These are phyloP conservation scores for Phoenix dactylifera DNA, from an alignment of 176 grass and related monocot genomes.

Conservation along the genomic window DNA sequence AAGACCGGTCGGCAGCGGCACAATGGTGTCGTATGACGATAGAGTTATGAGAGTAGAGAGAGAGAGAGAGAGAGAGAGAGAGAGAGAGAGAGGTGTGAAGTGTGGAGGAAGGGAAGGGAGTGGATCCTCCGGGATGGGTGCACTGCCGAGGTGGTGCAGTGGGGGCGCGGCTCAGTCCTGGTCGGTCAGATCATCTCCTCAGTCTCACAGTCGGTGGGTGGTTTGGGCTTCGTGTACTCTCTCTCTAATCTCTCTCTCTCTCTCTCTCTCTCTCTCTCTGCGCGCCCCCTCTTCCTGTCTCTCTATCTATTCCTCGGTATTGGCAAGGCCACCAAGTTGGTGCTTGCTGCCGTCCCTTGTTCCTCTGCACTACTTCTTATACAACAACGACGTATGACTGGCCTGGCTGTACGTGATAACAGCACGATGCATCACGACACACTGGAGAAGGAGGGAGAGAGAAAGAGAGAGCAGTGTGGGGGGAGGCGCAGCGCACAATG, in stretches of 20 bases:
- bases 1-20: constrained; percentile 29
- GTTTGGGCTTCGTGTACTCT: neutral
- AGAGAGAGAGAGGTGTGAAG: too few relatives aligned
- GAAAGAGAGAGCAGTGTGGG: neutral
- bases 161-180: too few relatives aligned
- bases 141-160: neutral
- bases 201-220: too few relatives aligned
- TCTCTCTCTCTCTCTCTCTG: constrained; percentile 1
- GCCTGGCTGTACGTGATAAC: constrained; percentile 1
- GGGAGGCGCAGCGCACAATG: constrained; percentile 23
- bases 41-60: too few relatives aligned
- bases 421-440: constrained; percentile 10
- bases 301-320: too few relatives aligned
- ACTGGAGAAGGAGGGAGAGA: constrained; percentile 2
- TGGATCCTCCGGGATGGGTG: constrained; percentile 10
- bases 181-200: too few relatives aligned
- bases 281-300: neutral
- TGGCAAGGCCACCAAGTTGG: too few relatives aligned
- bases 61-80: too few relatives aligned
- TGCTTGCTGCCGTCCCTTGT: neutral
- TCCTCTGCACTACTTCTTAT: constrained; percentile 2
- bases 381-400: constrained; percentile 15
- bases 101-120: too few relatives aligned
- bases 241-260: constrained; percentile 4
- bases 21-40: neutral